Base-by-base conservation (phyloP, 164 flowering plant species). In the Sextonia rubra region DNA sequence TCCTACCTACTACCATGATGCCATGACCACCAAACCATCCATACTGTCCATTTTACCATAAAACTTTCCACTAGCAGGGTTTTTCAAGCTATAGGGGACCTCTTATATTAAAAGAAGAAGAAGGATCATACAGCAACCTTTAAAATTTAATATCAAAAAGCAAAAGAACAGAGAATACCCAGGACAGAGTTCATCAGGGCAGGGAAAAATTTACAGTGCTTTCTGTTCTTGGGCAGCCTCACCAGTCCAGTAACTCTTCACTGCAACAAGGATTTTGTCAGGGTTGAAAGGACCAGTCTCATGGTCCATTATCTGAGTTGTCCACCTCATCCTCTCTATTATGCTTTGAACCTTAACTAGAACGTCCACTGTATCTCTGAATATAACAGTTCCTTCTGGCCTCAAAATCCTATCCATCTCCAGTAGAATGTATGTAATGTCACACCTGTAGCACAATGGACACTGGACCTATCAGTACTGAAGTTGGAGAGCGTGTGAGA, bases 341-440 rank as follows among this genome's bases (percentile, higher is more conserved):
- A 89, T 86, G 37, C 80, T 79, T 69, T 91, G 85, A n/a, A 93
- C 80, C 90, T 93, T 93, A 72, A 88, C 90, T 7, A 96, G 86
- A 15, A 88, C 83, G 63, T 93, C 99, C 30, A 91, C 96, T 3
- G 81, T 82, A 71, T 93, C 99, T 74, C 99, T 88, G 83, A 96
- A 88, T 78, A 93, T 82, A 7, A 88, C 98, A 14, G 97, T 81
- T 30, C 99, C 99, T 82, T 93, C 98, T 20, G 99, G 99, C 81
- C 99, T 85, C 78, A 96, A 74, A 68, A 96, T 87, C 78, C 99
- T 81, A 75, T 96, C 99, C 97, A 96, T 91, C 91, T 96, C 99
- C 70, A 96, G 80, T 26, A 93, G 82, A 75, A 92, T 91, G 82
- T 85, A 56, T 14, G 88, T 84, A 12, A 93, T 89, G 77, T 96